A percentile compares a stretch with the other conserved stretches of the same genome.
Conservation (phyloP, 2,329 filamentous ascomycete species). For the Claviceps pusilla region DNA sequence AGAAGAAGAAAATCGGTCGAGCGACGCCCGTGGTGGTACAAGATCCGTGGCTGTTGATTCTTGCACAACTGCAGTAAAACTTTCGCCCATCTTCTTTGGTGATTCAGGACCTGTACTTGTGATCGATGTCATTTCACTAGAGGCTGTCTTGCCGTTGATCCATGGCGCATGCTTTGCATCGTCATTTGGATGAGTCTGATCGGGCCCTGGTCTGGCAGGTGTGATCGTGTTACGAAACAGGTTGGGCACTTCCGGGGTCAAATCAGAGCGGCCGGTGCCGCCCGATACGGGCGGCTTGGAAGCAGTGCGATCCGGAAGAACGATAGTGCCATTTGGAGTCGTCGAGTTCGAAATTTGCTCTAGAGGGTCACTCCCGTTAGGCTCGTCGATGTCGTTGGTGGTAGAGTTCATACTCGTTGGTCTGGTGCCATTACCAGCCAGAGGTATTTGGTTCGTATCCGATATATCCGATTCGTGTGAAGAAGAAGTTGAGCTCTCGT, state of each 20-base stretch:
- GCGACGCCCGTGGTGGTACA: slow-evolving; percentile 12
- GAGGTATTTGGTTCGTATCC: slow-evolving; percentile 26
- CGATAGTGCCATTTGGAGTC: slow-evolving; percentile 14
- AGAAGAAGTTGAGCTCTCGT: slow-evolving; percentile 39
- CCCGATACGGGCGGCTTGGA: slow-evolving; percentile 9
- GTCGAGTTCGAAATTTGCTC: slow-evolving; percentile 12
- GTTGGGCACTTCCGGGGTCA: not conserved
- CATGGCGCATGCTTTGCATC: not conserved
- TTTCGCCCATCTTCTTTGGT: not conserved
- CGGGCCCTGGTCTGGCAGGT: not conserved
- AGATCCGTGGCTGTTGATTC: not conserved
- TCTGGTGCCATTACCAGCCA: slow-evolving; percentile 27
- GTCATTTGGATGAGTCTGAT: not conserved
- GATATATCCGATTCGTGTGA: slow-evolving; percentile 37
- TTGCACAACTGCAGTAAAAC: slow-evolving; percentile 1
- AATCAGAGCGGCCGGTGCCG: slow-evolving; percentile 9
- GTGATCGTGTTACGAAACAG: not conserved
- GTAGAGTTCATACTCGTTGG: slow-evolving; percentile 44
- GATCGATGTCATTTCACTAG: not conserved
- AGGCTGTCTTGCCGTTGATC: not conserved
- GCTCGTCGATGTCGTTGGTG: slow-evolving; percentile 37
- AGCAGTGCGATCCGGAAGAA: slow-evolving; percentile 17
- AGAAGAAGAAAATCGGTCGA: slow-evolving; percentile 51
- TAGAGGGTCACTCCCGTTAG: slow-evolving; percentile 16
- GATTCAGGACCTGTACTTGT: not conserved